phyloP scores from a whole-genome alignment of 805 yeast genomes.

The Vanderwaltozyma polyspora region DNA sequence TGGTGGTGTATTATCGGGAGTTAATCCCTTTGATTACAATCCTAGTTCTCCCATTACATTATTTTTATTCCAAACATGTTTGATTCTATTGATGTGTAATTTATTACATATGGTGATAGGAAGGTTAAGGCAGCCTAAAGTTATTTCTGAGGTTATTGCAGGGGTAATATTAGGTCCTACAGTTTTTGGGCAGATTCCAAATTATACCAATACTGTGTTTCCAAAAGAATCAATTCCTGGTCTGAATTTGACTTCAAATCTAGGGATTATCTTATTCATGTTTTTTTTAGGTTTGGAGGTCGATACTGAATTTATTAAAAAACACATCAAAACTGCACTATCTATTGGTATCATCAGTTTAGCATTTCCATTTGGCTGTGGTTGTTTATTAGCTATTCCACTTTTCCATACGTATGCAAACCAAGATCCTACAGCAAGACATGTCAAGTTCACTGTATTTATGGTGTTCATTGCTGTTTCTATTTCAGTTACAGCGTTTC shows the following conservation, averaged over 20 bases:
- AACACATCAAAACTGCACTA: constrained; percentile 49
- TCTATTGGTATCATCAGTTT: constrained; percentile 61
- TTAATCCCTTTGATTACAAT: constrained; percentile 53
- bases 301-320: constrained; percentile 52
- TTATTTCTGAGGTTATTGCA: constrained; percentile 69
- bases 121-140: constrained; percentile 61
- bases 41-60: constrained; percentile 52
- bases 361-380: constrained; percentile 72
- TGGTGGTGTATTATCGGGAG: constrained; percentile 64
- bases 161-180: constrained; percentile 71
- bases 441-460: constrained; percentile 54
- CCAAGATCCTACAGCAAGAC: constrained; percentile 21
- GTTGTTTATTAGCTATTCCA: constrained; percentile 61
- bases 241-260: constrained; percentile 54
- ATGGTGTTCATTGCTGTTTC: constrained; percentile 79
- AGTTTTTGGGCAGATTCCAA: constrained; percentile 60
- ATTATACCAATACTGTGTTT: constrained; percentile 54
- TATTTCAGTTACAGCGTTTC: constrained; percentile 76
- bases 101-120: constrained; percentile 49
- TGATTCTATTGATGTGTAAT: constrained; percentile 51
- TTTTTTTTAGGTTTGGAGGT: constrained; percentile 75
- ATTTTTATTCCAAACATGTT: constrained; percentile 57
- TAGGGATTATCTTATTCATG: constrained; percentile 64
- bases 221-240: constrained; percentile 54
- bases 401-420: constrained; percentile 45